phyloP scores from a whole-genome alignment of 2,329 filamentous ascomycete genomes.

The Alternaria consortialis region DNA sequence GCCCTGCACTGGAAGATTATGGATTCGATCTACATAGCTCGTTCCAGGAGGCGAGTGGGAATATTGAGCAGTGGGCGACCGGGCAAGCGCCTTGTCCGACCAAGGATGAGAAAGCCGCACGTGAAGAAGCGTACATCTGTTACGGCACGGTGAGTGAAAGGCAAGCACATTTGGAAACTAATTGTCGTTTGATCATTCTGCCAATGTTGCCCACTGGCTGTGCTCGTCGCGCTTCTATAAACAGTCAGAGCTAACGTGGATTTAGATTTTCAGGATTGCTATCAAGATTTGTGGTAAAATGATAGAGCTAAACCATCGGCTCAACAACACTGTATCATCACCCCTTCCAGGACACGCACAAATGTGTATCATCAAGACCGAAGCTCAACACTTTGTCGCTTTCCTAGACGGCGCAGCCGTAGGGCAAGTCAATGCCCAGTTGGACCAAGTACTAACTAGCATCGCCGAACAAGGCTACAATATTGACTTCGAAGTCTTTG shows the following conservation, averaged over 20 bases:
- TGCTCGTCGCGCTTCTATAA: no score
- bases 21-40: conserved; percentile 6
- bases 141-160: conserved; percentile 33
- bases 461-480: conserved; percentile 23
- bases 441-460: conserved; percentile 28
- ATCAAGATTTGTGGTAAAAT: conserved; percentile 37
- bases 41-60: conserved; percentile 17
- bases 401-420: conserved; percentile 25
- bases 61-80: conserved; percentile 30
- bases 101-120: neutral
- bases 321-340: conserved; percentile 12
- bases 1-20: neutral
- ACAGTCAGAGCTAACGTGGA: neutral
- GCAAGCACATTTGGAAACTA: no score
- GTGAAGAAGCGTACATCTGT: conserved; percentile 26
- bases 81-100: conserved; percentile 8
- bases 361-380: conserved; percentile 20
- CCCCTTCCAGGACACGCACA: conserved; percentile 27
- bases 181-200: no score
- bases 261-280: conserved; percentile 27
- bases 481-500: conserved; percentile 37
- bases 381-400: conserved; percentile 20
- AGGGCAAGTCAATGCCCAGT: conserved; percentile 31
- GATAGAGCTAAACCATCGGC: conserved; percentile 26
- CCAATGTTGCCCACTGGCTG: no score